A percentile compares a stretch with the other conserved stretches of the same genome.
Evolutionary conservation across 306 rosid species (phyloP).

Genomic region (Corylus americana): DNA sequence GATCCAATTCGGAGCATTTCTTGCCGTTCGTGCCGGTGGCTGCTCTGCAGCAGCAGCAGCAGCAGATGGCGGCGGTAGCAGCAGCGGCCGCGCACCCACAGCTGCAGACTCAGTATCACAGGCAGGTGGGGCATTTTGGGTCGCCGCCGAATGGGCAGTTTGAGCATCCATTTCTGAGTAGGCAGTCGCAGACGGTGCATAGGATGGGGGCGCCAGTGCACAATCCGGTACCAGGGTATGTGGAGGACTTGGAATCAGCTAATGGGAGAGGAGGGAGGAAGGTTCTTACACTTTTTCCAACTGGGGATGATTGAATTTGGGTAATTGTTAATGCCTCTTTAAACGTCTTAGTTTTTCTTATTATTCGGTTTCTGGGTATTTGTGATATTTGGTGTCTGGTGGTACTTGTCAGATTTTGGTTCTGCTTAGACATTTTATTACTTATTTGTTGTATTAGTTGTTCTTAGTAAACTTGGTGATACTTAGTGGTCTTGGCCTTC

Average conservation of each 20-base stretch:
- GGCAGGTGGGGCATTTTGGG: slow-evolving; percentile 85
- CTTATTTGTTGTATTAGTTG: slow-evolving; percentile 31
- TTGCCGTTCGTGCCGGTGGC: slow-evolving; percentile 87
- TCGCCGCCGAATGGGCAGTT: slow-evolving; percentile 87
- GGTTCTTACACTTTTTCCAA: slow-evolving; percentile 90
- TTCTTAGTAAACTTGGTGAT: slow-evolving; percentile 31
- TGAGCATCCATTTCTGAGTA: slow-evolving; percentile 73
- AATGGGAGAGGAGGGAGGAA: slow-evolving; percentile 80
- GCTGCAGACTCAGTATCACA: slow-evolving; percentile 62
- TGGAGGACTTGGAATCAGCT: slow-evolving; percentile 81
- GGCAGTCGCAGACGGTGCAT: slow-evolving; percentile 69
- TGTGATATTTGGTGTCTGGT: slow-evolving; percentile 36
- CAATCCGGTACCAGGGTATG: slow-evolving; percentile 50
- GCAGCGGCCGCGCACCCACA: slow-evolving; percentile 49
- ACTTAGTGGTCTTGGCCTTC: slow-evolving; percentile 42
- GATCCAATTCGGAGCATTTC: slow-evolving; percentile 81
- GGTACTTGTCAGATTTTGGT: slow-evolving; percentile 40
- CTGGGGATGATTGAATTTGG: slow-evolving; percentile 79
- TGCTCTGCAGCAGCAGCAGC: slow-evolving; percentile 74
- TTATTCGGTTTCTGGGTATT: slow-evolving; percentile 30
- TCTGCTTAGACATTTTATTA: slow-evolving; percentile 26
- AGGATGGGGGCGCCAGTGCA: slow-evolving; percentile 78
- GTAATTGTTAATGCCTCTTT: slow-evolving; percentile 25
- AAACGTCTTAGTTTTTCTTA: slow-evolving; percentile 4
- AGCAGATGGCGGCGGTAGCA: slow-evolving; percentile 55